Evolutionary conservation across 495 filamentous ascomycete genomes (phyloP).

Genomic region (Tirmania nivea): DNA sequence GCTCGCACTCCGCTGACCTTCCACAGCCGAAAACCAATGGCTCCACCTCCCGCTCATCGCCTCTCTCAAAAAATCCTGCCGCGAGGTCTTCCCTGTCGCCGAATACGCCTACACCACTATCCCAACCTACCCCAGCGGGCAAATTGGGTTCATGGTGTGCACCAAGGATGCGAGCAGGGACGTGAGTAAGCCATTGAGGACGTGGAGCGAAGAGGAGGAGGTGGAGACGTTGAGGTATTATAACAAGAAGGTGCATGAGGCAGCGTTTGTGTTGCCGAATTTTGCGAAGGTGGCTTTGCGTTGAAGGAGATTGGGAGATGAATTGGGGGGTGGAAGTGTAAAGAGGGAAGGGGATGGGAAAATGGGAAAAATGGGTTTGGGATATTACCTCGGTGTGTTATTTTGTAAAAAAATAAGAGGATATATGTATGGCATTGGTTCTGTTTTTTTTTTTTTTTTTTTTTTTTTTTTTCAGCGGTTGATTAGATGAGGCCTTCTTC

Average conservation of each 20-base stretch:
- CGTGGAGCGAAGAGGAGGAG: constrained; percentile 70
- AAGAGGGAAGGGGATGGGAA: neutral
- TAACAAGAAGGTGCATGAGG: constrained; percentile 84
- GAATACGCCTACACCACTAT: constrained; percentile 99
- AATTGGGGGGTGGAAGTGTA: neutral
- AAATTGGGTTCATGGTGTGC: constrained; percentile 99
- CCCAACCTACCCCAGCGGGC: constrained; percentile 95
- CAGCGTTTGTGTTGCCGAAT: constrained; percentile 76
- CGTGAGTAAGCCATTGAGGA: constrained; percentile 60
- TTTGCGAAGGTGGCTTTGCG: constrained; percentile 66
- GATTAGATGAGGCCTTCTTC: too few relatives aligned
- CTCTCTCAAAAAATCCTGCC: constrained; percentile 84
- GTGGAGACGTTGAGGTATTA: constrained; percentile 83
- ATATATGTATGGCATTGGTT: too few relatives aligned
- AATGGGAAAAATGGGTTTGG: too few relatives aligned
- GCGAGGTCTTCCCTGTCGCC: constrained; percentile 87
- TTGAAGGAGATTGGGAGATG: constrained; percentile 14
- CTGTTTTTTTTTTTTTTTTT: too few relatives aligned
- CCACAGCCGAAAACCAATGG: constrained; percentile 93
- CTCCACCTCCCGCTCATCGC: constrained; percentile 81
- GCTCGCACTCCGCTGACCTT: neutral
- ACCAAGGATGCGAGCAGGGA: constrained; percentile 74
- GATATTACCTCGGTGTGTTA: too few relatives aligned
- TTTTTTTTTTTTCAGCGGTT: too few relatives aligned
- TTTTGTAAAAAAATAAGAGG: too few relatives aligned